Conservation (phyloP, 352 stramenopile genomes). For the Aphanomyces astaci region DNA sequence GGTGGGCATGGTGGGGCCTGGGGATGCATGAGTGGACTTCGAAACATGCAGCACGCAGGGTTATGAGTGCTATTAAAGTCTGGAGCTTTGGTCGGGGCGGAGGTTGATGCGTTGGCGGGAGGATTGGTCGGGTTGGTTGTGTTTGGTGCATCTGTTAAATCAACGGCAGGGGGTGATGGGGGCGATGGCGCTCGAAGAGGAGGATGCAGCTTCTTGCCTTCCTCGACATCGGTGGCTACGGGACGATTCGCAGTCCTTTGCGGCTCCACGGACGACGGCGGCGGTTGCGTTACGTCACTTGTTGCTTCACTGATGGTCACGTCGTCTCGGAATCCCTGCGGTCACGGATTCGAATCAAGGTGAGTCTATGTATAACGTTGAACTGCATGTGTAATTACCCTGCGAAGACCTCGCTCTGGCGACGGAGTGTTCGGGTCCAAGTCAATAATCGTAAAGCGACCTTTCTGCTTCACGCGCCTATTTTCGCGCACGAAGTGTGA, state of each 20-base stretch:
- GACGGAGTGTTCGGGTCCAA: constrained; percentile 18
- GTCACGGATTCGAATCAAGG: not conserved
- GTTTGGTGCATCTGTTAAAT: not conserved
- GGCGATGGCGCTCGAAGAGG: not conserved
- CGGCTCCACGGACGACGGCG: not conserved
- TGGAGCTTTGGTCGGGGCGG: not conserved
- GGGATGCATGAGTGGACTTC: not conserved
- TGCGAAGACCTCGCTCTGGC: not conserved
- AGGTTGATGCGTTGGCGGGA: not conserved
- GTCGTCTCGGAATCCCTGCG: not conserved
- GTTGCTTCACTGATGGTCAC: not conserved
- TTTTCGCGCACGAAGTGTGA: not conserved
- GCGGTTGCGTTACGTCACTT: not conserved
- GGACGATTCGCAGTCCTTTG: not conserved
- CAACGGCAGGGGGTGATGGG: not conserved
- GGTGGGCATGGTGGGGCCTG: not conserved
- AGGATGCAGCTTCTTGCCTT: no score
- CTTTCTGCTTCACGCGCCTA: constrained; percentile 23
- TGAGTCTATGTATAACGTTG: no score
- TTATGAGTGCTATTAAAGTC: not conserved
- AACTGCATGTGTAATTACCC: not conserved
- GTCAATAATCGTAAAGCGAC: constrained; percentile 22
- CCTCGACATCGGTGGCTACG: not conserved
- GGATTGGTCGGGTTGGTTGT: not conserved
- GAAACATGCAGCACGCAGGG: constrained; percentile 3